Evolutionary conservation across 2,329 filamentous ascomycete species (phyloP).

Genomic region (Trichoderma pleuroti): DNA sequence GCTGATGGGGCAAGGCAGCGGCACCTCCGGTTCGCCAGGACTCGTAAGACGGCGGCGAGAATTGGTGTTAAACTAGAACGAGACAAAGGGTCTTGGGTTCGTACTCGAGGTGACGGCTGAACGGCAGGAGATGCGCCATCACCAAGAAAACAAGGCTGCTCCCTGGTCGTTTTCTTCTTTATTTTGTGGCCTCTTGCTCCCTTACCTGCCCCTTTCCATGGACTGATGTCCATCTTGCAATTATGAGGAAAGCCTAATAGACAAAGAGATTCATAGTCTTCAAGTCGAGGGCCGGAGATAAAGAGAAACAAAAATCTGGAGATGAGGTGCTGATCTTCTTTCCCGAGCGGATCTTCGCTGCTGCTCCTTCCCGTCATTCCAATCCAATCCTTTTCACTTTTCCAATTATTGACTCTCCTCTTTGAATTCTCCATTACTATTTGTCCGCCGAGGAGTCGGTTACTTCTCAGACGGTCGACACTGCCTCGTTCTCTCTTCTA

Average conservation of each 20-base stretch:
- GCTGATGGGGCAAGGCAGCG: conserved; percentile 2
- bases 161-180: neutral
- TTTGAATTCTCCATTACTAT: neutral
- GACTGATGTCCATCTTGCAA: neutral
- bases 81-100: neutral
- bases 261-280: neutral
- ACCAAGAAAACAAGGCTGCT: neutral
- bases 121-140: conserved; percentile 1
- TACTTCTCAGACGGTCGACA: neutral
- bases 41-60: neutral
- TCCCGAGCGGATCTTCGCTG: neutral
- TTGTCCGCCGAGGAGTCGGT: neutral
- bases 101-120: neutral
- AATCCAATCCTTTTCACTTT: neutral
- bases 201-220: neutral
- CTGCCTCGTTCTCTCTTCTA: conserved; percentile 1
- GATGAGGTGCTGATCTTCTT: neutral
- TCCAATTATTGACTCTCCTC: neutral
- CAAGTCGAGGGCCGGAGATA: neutral
- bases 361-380: neutral
- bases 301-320: neutral
- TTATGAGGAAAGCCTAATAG: neutral
- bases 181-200: neutral
- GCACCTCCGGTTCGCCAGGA: conserved; percentile 9
- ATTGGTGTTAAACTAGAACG: neutral